These are phyloP conservation scores for Cryptosporidium sp. DNA, from an alignment of 169 alveolate species.

Conservation along the genomic window DNA sequence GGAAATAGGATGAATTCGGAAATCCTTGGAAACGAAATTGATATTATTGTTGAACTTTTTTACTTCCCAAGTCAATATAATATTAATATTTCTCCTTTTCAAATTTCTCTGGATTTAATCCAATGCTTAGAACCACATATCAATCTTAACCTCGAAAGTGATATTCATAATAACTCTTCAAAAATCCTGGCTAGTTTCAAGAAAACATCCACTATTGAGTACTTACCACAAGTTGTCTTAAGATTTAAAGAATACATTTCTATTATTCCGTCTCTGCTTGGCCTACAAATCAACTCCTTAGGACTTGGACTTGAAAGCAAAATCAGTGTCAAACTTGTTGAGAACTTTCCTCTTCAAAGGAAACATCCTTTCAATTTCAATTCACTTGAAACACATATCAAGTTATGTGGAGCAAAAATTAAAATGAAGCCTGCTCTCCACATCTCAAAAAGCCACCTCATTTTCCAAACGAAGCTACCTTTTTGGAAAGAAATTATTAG, in stretches of 20 bases:
- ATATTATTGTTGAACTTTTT: conserved; percentile 35
- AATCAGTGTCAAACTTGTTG: conserved; percentile 11
- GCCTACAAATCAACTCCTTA: conserved; percentile 15
- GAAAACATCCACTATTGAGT: conserved; percentile 36
- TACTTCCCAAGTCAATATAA: conserved; percentile 49
- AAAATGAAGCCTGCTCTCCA: conserved; percentile 62
- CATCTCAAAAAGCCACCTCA: neutral
- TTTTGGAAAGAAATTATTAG: conserved; percentile 58
- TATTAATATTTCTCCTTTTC: conserved; percentile 43
- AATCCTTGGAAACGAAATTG: conserved; percentile 31
- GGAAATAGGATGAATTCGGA: conserved; percentile 17
- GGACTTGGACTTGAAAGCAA: conserved; percentile 40
- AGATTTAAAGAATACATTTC: conserved; percentile 43
- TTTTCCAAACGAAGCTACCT: conserved; percentile 44
- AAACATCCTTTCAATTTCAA: neutral
- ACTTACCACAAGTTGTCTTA: conserved; percentile 9
- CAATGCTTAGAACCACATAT: conserved; percentile 20
- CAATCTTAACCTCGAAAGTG: neutral
- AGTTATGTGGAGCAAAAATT: conserved; percentile 58
- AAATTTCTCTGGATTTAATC: conserved; percentile 20
- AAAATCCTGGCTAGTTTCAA: conserved; percentile 29
- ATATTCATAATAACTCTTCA: neutral
- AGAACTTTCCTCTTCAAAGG: conserved; percentile 44
- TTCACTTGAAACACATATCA: neutral
- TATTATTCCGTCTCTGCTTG: conserved; percentile 28